Evolutionary conservation across 176 grass and related monocot genomes (phyloP).

Genomic region (Canna indica): DNA sequence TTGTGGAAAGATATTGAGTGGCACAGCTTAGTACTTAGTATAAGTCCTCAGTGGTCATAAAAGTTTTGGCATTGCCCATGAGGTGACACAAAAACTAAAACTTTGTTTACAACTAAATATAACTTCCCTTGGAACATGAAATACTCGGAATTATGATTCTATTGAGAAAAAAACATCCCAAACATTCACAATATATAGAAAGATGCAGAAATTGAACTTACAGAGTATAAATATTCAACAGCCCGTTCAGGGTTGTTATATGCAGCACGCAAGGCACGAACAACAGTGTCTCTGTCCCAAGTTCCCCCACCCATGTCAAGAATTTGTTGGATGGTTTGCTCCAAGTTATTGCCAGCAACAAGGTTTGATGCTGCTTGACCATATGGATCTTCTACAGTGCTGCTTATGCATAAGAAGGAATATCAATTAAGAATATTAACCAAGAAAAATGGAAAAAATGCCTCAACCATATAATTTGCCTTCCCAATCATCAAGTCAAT

Average conservation of each 20-base stretch:
- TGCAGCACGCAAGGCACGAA: constrained; percentile 62
- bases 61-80: background rate
- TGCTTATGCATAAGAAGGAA: constrained; percentile 11
- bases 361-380: constrained; percentile 71
- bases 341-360: constrained; percentile 58
- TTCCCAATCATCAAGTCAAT: no score
- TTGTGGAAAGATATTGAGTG: no score
- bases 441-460: background rate
- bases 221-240: constrained; percentile 90
- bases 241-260: constrained; percentile 90
- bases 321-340: constrained; percentile 64
- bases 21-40: no score
- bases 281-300: constrained; percentile 80
- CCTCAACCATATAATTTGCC: no score
- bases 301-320: constrained; percentile 87
- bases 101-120: background rate
- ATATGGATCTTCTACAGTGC: constrained; percentile 50
- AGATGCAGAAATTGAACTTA: constrained; percentile 28
- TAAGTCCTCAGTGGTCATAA: no score
- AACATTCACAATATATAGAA: constrained; percentile 3
- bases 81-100: background rate
- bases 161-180: background rate
- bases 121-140: background rate
- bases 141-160: background rate
- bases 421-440: background rate